Base-by-base conservation (phyloP, 2,329 filamentous ascomycete species). In the Fusarium gaditjirri region DNA sequence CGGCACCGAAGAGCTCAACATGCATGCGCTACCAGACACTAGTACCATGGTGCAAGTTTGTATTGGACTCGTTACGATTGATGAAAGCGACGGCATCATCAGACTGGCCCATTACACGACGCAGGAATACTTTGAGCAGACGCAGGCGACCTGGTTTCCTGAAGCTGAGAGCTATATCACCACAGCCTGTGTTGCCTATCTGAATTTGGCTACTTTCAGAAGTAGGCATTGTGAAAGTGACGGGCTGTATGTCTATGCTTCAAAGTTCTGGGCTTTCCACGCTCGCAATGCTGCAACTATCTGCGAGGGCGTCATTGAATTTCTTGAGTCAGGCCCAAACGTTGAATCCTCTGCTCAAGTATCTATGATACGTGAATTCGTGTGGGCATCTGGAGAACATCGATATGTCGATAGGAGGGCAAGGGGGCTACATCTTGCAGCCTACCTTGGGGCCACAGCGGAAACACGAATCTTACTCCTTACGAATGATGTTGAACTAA, bases 41-140 rank as follows among this genome's bases (percentile, higher is more conserved):
- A 75, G 79, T 16, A 72, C 79, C 3, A 59, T 84, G 0, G 57
- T 84, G 1, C 80, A 80, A 1, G 75, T 78, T 4, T 86, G 83
- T 57, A 80, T 78, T 31, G 84, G 85, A 2, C 49, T 87, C 5
- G 79, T 86, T 6, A 81, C 77, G 0, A 19, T 84, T 17, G 81
- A 86, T 43, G 57, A 80, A 42, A 65, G 81, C 49, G 84, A 77
- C 35, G 27, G 74, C 16, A 75, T 82, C 23, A 76, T 86, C 11
- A 78, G 83, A 3, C 65, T 86, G 0, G 82, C 84, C 3, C 84
- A 87, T 62, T 83, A 83, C 61, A 85, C 84, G 0, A 78, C 82
- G 0, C 81, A 85, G 46, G 81, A 85, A 46, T 87, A 84, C 65
- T 79, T 86, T 35, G 73, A 81, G n/a, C 47, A 68, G 12, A 80